A percentile compares a stretch with the other conserved stretches of the same genome.
Conservation (phyloP, 2,329 filamentous ascomycete species). For the Aulographum hederae region DNA sequence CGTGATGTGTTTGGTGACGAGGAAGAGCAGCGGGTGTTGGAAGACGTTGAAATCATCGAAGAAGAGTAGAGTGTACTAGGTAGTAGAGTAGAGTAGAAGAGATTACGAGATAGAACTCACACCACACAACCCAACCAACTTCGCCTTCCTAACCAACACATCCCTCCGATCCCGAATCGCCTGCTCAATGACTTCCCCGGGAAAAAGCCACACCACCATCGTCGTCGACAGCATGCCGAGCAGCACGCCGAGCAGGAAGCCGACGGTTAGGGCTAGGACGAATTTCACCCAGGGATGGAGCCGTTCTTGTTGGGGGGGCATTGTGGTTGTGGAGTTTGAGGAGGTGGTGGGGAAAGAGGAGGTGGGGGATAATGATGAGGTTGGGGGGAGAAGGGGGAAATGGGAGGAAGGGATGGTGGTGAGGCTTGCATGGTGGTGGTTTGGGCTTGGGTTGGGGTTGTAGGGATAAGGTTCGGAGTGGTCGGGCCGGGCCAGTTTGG, state of each 20-base stretch:
- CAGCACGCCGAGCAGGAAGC: slow-evolving; percentile 3
- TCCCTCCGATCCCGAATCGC: slow-evolving; percentile 2
- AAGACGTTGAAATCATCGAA: no score
- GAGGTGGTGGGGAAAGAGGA: background rate
- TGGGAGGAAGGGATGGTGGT: no score
- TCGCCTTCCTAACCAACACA: background rate
- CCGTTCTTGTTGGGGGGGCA: slow-evolving; percentile 1
- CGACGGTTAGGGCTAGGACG: slow-evolving; percentile 2
- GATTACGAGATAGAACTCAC: no score
- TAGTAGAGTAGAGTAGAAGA: no score
- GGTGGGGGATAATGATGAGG: background rate
- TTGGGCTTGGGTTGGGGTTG: no score
- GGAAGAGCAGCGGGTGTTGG: no score
- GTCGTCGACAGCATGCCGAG: slow-evolving; percentile 3
- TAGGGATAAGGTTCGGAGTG: no score
- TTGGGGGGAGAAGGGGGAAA: background rate
- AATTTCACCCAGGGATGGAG: slow-evolving; percentile 5
- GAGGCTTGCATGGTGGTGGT: no score
- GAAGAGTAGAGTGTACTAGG: no score
- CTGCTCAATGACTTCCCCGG: slow-evolving; percentile 3
- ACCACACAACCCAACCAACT: background rate
- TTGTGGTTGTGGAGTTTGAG: background rate
- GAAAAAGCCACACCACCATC: slow-evolving; percentile 2
- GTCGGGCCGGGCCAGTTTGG: no score
- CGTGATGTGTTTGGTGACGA: no score